Evolutionary conservation across 768 basidiomycete species (phyloP), one percentile per base, ranked within the genome.

Genomic region (Dentipellis sp.): DNA sequence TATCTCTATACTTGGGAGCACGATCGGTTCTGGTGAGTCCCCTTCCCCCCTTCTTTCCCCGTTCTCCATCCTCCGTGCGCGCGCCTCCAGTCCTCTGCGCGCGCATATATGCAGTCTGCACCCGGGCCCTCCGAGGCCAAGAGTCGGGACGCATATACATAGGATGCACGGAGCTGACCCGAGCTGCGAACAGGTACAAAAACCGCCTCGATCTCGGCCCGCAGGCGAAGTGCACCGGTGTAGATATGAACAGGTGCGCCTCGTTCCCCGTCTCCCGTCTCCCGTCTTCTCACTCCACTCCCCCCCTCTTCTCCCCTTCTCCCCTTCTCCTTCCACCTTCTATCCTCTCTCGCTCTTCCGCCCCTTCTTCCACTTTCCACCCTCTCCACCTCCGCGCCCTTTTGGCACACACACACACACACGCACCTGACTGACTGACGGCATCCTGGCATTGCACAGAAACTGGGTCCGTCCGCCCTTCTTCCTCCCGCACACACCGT

Each of bases 201-300:
- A 89, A 83, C 56, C 79, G 86, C 3, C 81, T 85, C 63, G 68
- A 73, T 10, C 62, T 81, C 23, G 75, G 74, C 12, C 71, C 78
- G 0, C 67, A 72, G 22, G 67, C 72, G 16, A 75, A 76, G 48
- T 89, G 88, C 62, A 60, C 77, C 10, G 88, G 91, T 0, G 71
- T 91, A 29, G 91, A 93, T 65, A 83, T 90, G 78, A 91, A 91
- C 66, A 72, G 87, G 78, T 84, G 17, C n/a, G 10, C n/a, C 21
- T 3, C 8, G 14, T 19, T 45, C 16, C 3, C 16, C n/a, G 19
- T 45, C 19, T n/a, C n/a, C n/a, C n/a, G n/a, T n/a, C n/a, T n/a
- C n/a, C n/a, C n/a, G n/a, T n/a, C n/a, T n/a, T n/a, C n/a, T n/a
- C n/a, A n/a, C n/a, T n/a, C n/a, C n/a, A n/a, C n/a, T n/a, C n/a